These are phyloP conservation scores for Echinosophora koreensis DNA, from an alignment of 306 rosid species.

Conservation along the genomic window DNA sequence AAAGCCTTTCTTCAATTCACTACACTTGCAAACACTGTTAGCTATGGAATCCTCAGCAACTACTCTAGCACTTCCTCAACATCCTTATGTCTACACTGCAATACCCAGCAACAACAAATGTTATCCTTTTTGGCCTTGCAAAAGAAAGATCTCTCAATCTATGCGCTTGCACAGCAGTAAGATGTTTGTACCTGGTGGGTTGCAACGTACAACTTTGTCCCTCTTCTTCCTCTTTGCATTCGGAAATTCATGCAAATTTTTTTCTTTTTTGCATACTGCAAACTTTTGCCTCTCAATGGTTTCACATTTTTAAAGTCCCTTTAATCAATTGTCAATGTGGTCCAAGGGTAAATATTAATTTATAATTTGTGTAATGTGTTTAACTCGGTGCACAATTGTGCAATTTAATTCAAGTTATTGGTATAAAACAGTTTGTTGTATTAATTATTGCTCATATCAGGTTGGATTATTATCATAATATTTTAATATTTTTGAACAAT, in stretches of 20 bases:
- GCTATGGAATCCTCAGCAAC: constrained; percentile 72
- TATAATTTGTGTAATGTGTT: background rate
- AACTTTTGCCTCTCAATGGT: background rate
- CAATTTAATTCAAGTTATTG: background rate
- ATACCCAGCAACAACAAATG: constrained; percentile 49
- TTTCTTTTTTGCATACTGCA: background rate
- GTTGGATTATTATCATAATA: background rate
- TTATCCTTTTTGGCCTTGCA: constrained; percentile 54
- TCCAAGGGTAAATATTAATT: background rate
- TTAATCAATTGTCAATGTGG: background rate
- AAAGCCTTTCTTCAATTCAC: constrained; percentile 31
- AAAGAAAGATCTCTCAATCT: constrained; percentile 51
- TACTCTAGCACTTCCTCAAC: constrained; percentile 56
- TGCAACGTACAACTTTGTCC: constrained; percentile 26
- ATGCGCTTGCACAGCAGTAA: constrained; percentile 72
- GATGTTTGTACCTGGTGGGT: constrained; percentile 96
- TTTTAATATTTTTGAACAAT: constrained; percentile 11
- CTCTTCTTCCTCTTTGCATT: constrained; percentile 38
- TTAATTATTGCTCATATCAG: background rate
- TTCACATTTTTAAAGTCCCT: background rate
- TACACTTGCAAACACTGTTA: constrained; percentile 4
- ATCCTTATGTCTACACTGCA: constrained; percentile 62
- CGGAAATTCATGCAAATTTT: background rate
- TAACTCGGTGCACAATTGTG: background rate
- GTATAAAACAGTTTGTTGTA: background rate